These are phyloP conservation scores for Trifolium dubium DNA, from an alignment of 306 rosid species.

Conservation along the genomic window DNA sequence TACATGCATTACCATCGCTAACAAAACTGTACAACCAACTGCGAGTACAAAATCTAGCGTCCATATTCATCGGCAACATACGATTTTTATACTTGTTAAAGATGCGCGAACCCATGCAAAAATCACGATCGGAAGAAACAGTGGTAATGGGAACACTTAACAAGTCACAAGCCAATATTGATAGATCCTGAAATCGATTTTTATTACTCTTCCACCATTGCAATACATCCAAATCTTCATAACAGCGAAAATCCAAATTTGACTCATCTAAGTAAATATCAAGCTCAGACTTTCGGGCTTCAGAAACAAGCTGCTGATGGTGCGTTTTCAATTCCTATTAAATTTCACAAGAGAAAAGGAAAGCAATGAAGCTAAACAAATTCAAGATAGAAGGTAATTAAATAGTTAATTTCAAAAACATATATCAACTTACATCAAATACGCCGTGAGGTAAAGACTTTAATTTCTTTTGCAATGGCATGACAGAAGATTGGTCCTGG, in stretches of 20 bases:
- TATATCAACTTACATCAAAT: not conserved
- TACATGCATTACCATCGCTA: not conserved
- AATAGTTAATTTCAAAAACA: not conserved
- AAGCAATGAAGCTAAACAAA: not conserved
- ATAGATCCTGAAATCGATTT: not conserved
- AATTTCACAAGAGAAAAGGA: constrained; percentile 13
- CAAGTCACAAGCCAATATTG: constrained; percentile 13
- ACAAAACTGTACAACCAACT: not conserved
- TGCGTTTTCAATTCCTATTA: constrained; percentile 8
- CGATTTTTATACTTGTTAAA: not conserved
- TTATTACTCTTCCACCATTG: constrained; percentile 8
- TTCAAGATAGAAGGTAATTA: not conserved
- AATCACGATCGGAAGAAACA: not conserved
- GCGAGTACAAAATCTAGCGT: not conserved
- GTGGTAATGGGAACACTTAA: constrained; percentile 7
- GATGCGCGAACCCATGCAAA: not conserved
- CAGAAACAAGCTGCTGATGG: not conserved
- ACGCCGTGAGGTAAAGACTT: not conserved
- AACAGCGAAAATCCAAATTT: constrained; percentile 2
- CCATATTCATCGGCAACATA: not conserved
- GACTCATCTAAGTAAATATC: constrained; percentile 15
- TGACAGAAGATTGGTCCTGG: not conserved
- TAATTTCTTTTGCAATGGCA: constrained; percentile 4
- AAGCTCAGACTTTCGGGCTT: constrained; percentile 5
- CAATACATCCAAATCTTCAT: not conserved